Percentiles rank a stretch among this genome's conserved stretches.
Evolutionary conservation across 306 rosid genomes (phyloP).

Genomic region (Hippophae tibetana): DNA sequence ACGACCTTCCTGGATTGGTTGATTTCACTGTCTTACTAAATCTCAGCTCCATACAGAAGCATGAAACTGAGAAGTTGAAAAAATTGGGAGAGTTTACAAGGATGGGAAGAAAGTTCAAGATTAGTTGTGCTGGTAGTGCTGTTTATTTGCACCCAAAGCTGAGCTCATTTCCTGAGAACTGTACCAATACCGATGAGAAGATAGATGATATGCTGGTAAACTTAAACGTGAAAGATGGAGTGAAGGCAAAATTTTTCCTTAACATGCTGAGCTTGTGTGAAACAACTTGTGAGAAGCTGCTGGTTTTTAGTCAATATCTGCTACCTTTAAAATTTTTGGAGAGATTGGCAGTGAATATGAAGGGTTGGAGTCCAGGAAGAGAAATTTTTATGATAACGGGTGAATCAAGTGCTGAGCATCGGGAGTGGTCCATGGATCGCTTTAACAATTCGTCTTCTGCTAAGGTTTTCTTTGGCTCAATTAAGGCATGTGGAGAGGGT

Average conservation of each 20-base stretch:
- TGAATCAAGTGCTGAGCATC: constrained; percentile 54
- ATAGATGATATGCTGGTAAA: constrained; percentile 51
- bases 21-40: constrained; percentile 72
- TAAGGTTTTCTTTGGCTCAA: constrained; percentile 83
- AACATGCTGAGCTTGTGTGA: constrained; percentile 55
- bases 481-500: constrained; percentile 98
- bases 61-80: constrained; percentile 40
- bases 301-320: constrained; percentile 92
- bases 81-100: constrained; percentile 5
- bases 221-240: constrained; percentile 58
- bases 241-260: constrained; percentile 68
- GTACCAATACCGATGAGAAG: constrained; percentile 28
- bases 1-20: constrained; percentile 88
- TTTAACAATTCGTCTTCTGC: constrained; percentile 70
- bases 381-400: constrained; percentile 86
- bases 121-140: constrained; percentile 67
- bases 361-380: constrained; percentile 64
- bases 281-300: constrained; percentile 62
- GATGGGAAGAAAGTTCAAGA: constrained; percentile 48
- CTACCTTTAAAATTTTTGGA: constrained; percentile 71
- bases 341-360: constrained; percentile 48
- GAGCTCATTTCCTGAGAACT: constrained; percentile 36
- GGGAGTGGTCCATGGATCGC: constrained; percentile 75
- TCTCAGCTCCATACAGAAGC: constrained; percentile 52
- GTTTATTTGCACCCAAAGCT: constrained; percentile 71